phyloP scores from a whole-genome alignment of 805 yeast species.

The Tetrapisispora pingtungensis region DNA sequence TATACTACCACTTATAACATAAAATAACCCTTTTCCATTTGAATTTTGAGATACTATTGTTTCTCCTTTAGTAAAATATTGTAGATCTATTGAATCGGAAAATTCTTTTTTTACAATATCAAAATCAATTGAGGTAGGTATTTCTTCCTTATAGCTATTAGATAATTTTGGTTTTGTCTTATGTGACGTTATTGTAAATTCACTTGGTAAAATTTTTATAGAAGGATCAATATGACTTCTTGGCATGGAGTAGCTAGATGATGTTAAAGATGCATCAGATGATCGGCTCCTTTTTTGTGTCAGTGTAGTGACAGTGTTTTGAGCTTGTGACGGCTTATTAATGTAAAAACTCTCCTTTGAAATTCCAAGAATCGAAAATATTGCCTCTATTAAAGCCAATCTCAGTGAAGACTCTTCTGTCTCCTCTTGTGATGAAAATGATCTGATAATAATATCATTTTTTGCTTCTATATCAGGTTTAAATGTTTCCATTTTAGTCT shows the following conservation, averaged over 20 bases:
- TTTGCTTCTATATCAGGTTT: background rate
- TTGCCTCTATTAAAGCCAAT: constrained; percentile 57
- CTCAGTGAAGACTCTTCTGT: constrained; percentile 58
- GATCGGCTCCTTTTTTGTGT: constrained; percentile 1
- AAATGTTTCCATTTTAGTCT: background rate
- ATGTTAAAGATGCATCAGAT: constrained; percentile 12
- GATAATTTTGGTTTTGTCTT: constrained; percentile 12
- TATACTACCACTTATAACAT: constrained; percentile 67
- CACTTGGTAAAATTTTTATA: constrained; percentile 21
- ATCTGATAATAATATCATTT: constrained; percentile 14
- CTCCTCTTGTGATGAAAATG: constrained; percentile 50
- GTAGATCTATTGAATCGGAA: constrained; percentile 48
- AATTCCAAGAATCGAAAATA: constrained; percentile 61
- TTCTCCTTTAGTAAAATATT: constrained; percentile 42
- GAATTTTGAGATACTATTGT: constrained; percentile 55
- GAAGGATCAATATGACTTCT: constrained; percentile 9
- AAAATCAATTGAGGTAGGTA: constrained; percentile 31
- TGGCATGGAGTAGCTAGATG: constrained; percentile 10
- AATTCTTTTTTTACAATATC: constrained; percentile 47
- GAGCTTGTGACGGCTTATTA: no score
- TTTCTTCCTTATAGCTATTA: constrained; percentile 14
- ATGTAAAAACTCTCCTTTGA: constrained; percentile 27
- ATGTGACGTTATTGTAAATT: constrained; percentile 9
- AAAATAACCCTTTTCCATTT: constrained; percentile 64
- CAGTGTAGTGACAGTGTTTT: background rate